These are phyloP conservation scores for Fraxinus cuspidata DNA, from an alignment of 257 asterid genomes.

Conservation along the genomic window DNA sequence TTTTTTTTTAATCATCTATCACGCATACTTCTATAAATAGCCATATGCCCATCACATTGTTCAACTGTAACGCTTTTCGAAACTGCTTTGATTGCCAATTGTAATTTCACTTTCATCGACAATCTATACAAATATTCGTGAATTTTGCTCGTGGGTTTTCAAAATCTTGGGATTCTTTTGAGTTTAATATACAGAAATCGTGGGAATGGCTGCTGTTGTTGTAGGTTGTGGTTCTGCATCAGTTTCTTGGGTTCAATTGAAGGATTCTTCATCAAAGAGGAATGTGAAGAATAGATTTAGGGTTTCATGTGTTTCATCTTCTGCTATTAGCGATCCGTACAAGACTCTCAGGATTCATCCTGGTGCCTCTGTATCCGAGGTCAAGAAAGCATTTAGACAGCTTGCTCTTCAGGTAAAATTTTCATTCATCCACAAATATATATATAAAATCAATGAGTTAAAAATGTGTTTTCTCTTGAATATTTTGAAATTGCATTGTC, in stretches of 20 bases:
- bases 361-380: constrained; percentile 87
- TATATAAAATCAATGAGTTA: background rate
- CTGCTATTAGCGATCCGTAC: constrained; percentile 61
- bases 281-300: constrained; percentile 33
- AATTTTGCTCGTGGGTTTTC: background rate
- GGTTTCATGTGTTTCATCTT: constrained; percentile 56
- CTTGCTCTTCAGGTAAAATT: constrained; percentile 77
- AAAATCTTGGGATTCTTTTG: background rate
- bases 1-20: too few species aligned
- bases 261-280: constrained; percentile 21
- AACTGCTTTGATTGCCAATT: background rate
- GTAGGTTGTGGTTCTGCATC: constrained; percentile 50
- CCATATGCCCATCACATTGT: constrained; percentile 4
- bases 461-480: too few species aligned
- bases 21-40: background rate
- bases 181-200: too few species aligned
- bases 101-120: background rate
- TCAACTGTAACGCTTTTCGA: background rate
- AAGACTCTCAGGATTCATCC: constrained; percentile 62
- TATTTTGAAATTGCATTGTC: background rate
- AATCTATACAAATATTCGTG: background rate
- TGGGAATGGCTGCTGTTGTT: constrained; percentile 54
- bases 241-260: constrained; percentile 40
- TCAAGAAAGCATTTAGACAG: constrained; percentile 75
- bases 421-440: background rate